Evolutionary conservation across 2,329 filamentous ascomycete species (phyloP), one percentile per base, ranked within the genome.

Genomic region (Gaeumannomyces sp.): DNA sequence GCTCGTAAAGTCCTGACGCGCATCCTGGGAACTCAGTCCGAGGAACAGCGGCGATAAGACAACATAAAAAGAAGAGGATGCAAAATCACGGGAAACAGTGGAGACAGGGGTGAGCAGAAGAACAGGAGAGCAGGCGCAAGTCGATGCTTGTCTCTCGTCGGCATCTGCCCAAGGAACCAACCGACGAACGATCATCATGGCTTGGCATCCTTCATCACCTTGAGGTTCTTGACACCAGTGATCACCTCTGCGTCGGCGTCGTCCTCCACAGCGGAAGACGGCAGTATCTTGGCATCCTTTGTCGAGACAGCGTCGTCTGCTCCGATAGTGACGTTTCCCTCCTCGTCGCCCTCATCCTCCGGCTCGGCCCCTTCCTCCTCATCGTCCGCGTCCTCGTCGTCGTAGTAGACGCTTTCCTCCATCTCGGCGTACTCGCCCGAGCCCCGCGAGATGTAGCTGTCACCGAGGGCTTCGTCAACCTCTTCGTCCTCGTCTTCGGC

Each of bases 241-340:
- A 88, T 87, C 33, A 85, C 69, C 72, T 88, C 84, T 2, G 84
- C 85, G 64, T 78, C 76, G 14, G 80, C 64, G 68, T 88, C 85
- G 16, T 27, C n/a, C 29, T 58, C 50, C n/a, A 25, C 61, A 27
- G 29, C 59, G 14, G 66, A 53, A 25, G 60, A 31, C n/a, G 64
- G 7, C 35, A 19, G 3, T 19, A 14, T 19, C 35, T 16, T 4
- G 35, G 35, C 35, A 5, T 38, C 35, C 1, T 19, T 38, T 66
- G 22, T n/a, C 45, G 56, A 35, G 33, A 68, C 67, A 14, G 71
- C 70, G 25, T 72, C 68, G n/a, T 72, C 71, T 5, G 13, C 35
- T 38, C 35, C 35, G 35, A 38, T 11, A 11, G 35, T 38, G 13
- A 16, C 19, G 35, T 38, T 19, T 19, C 35, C 35, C 45, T 71